These are phyloP conservation scores for Ascochyta viciae-villosae DNA, from an alignment of 2,329 filamentous ascomycete species.

Conservation along the genomic window DNA sequence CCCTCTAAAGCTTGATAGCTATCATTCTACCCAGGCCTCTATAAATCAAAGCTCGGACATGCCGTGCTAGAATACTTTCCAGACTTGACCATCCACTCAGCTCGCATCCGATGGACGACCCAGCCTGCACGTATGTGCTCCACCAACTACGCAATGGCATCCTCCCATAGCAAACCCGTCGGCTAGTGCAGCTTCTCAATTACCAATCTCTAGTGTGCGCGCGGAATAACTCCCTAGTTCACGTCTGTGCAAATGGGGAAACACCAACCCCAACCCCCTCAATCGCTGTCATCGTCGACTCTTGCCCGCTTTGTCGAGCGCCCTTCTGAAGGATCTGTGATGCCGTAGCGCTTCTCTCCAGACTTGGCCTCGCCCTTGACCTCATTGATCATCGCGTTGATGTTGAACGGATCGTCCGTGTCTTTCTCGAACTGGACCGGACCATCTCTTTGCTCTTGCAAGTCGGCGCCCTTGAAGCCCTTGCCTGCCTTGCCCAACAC, in stretches of 20 bases:
- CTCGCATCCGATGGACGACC: conserved; percentile 8
- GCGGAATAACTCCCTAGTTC: conserved; percentile 9
- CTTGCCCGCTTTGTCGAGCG: conserved; percentile 72
- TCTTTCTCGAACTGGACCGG: conserved; percentile 98
- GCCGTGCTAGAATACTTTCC: neutral
- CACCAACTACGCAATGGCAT: conserved; percentile 4
- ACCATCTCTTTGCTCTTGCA: conserved; percentile 85
- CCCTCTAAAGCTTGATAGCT: no score
- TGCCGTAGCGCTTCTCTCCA: conserved; percentile 76
- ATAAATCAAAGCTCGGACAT: neutral
- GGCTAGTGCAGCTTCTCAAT: conserved; percentile 4
- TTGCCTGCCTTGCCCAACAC: conserved; percentile 81
- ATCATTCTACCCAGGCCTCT: no score
- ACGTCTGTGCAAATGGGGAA: conserved; percentile 6
- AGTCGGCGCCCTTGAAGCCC: conserved; percentile 85
- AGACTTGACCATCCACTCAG: neutral
- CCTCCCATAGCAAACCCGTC: conserved; percentile 6
- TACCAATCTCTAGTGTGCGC: conserved; percentile 5
- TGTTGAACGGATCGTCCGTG: conserved; percentile 84
- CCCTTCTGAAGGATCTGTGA: conserved; percentile 66
- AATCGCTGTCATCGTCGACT: conserved; percentile 72
- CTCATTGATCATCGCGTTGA: conserved; percentile 91
- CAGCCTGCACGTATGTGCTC: neutral
- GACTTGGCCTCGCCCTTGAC: conserved; percentile 66
- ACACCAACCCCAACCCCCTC: neutral